Percentiles rank a stretch among this genome's conserved stretches.
Evolutionary conservation across 306 rosid species (phyloP).

Genomic region (Inga oerstediana): DNA sequence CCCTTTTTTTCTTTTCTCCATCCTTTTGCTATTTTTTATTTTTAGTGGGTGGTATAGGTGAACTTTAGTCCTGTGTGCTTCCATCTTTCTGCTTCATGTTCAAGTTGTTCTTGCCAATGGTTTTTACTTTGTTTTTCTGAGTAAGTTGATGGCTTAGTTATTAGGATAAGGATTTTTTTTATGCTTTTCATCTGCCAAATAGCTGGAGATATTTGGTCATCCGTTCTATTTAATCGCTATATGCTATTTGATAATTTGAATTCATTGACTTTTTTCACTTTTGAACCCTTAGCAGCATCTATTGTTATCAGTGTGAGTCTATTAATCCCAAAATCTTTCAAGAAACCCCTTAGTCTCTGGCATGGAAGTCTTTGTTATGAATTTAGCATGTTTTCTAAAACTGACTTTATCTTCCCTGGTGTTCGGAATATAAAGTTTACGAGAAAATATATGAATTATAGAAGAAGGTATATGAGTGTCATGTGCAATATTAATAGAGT

Average conservation of each 20-base stretch:
- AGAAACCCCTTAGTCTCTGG: not conserved
- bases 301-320: constrained; percentile 10
- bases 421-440: no score
- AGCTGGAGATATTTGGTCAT: not conserved
- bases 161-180: not conserved
- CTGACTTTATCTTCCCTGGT: not conserved
- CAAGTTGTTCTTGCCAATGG: constrained; percentile 18
- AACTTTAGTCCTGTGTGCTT: constrained; percentile 10
- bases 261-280: constrained; percentile 14
- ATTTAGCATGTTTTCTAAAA: constrained; percentile 1
- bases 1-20: not conserved
- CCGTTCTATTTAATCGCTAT: constrained; percentile 12
- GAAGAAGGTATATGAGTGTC: not conserved
- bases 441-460: no score
- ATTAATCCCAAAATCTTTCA: not conserved
- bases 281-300: constrained; percentile 5
- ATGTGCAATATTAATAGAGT: not conserved
- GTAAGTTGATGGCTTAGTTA: constrained; percentile 1
- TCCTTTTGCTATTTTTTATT: constrained; percentile 11
- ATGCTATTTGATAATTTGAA: not conserved
- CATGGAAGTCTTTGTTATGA: not conserved
- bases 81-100: constrained; percentile 30
- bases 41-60: not conserved
- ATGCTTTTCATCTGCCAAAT: not conserved
- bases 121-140: constrained; percentile 1